These are phyloP conservation scores for Neonectria ditissima DNA, from an alignment of 2,329 filamentous ascomycete species.

Conservation along the genomic window DNA sequence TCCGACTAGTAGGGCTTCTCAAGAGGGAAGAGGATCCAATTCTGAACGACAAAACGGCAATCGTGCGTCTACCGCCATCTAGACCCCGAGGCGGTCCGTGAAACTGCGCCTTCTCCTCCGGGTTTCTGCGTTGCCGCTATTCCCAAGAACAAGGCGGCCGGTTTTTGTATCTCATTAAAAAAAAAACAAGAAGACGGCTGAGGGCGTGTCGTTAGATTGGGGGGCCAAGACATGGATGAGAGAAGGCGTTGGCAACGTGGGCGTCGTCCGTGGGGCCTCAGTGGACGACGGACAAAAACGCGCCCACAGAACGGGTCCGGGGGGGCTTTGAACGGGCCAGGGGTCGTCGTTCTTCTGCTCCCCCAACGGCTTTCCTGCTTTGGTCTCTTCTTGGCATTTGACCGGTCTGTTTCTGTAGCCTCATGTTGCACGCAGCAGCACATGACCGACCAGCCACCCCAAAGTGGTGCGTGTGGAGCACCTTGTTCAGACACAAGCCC, in stretches of 20 bases:
- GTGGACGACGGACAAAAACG: too few species aligned
- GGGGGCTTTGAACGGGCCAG: neutral
- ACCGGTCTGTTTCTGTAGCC: neutral
- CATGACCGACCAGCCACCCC: neutral
- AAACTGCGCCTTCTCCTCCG: too few species aligned
- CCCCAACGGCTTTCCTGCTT: neutral
- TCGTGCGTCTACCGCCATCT: neutral
- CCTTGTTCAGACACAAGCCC: too few species aligned
- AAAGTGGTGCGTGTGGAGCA: too few species aligned
- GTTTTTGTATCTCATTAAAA: too few species aligned
- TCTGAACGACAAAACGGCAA: neutral
- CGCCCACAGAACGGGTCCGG: too few species aligned
- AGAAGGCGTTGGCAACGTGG: conserved; percentile 15
- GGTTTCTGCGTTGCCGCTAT: conserved; percentile 14
- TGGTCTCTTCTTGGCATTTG: neutral
- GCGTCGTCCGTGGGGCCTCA: neutral
- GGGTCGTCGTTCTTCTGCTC: too few species aligned
- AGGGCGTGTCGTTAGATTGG: conserved; percentile 23
- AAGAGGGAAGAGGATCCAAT: neutral
- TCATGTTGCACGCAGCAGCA: neutral
- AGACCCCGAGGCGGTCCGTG: neutral
- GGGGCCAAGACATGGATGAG: neutral
- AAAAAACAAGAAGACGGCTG: conserved; percentile 6
- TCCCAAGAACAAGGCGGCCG: too few species aligned
- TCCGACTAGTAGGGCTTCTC: neutral